phyloP scores from a whole-genome alignment of 2,329 filamentous ascomycete species.

The Pseudocercospora fijiensis region DNA sequence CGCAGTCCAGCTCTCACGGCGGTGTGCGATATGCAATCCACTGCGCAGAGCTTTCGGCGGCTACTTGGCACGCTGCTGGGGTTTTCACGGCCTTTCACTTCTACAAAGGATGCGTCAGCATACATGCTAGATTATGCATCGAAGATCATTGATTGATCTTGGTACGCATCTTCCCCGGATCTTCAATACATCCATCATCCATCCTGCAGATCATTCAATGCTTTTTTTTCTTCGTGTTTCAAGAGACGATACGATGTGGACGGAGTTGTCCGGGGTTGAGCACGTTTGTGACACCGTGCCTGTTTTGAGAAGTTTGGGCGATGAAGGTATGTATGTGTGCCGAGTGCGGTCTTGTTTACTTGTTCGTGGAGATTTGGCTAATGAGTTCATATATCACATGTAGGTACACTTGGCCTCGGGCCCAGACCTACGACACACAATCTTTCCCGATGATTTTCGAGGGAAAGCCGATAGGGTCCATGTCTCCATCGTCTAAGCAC shows the following conservation, averaged over 20 bases:
- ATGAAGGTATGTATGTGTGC: neutral
- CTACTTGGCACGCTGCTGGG: neutral
- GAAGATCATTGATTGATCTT: neutral
- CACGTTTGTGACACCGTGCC: neutral
- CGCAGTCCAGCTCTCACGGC: neutral
- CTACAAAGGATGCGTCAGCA: neutral
- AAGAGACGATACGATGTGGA: neutral
- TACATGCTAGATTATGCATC: neutral
- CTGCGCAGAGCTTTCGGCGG: neutral
- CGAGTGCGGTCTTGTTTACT: neutral
- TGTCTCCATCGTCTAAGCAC: too few relatives aligned
- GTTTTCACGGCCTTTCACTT: neutral
- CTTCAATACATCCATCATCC: neutral
- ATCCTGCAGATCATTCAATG: neutral
- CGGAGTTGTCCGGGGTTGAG: neutral
- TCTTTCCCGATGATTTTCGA: too few relatives aligned
- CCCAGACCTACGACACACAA: too few relatives aligned
- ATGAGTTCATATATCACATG: too few relatives aligned
- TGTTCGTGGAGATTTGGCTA: neutral
- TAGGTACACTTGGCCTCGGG: too few relatives aligned
- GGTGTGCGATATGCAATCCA: neutral
- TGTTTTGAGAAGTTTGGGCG: neutral
- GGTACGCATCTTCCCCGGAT: neutral
- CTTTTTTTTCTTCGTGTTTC: neutral
- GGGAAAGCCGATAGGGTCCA: too few relatives aligned